Evolutionary conservation across 257 asterid species (phyloP).

Genomic region (Nicotiana attenuata): DNA sequence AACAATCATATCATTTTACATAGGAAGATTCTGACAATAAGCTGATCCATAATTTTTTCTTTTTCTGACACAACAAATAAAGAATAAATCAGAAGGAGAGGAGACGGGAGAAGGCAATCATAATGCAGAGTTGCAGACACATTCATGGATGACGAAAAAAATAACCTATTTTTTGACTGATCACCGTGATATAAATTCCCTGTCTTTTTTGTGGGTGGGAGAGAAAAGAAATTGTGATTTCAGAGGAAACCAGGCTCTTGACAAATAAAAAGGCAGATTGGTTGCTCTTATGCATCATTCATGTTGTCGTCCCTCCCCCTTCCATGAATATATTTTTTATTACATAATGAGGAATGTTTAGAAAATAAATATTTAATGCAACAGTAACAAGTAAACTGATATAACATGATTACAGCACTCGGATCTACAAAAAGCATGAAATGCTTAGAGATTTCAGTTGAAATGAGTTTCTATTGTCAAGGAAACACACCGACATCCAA

Average conservation of each 20-base stretch:
- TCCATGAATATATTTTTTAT: background rate
- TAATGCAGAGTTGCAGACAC: background rate
- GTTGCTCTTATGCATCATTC: background rate
- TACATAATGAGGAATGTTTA: background rate
- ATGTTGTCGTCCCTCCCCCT: background rate
- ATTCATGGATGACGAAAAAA: background rate
- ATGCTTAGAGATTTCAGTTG: background rate
- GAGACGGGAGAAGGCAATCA: background rate
- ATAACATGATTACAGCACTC: background rate
- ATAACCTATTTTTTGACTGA: background rate
- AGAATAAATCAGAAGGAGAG: background rate
- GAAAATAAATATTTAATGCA: background rate
- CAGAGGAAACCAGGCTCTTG: background rate
- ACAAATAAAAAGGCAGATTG: background rate
- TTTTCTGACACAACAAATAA: background rate
- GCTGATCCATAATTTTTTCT: background rate
- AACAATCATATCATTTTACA: background rate
- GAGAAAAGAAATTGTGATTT: background rate
- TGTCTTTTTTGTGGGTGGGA: background rate
- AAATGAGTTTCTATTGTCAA: conserved; percentile 1
- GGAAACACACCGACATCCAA: conserved; percentile 79
- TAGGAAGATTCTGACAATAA: background rate
- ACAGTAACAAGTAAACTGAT: background rate
- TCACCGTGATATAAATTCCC: background rate
- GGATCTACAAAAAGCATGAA: background rate